These are phyloP conservation scores for Corymbia calophylla DNA, from an alignment of 441 rosid species.

Conservation along the genomic window DNA sequence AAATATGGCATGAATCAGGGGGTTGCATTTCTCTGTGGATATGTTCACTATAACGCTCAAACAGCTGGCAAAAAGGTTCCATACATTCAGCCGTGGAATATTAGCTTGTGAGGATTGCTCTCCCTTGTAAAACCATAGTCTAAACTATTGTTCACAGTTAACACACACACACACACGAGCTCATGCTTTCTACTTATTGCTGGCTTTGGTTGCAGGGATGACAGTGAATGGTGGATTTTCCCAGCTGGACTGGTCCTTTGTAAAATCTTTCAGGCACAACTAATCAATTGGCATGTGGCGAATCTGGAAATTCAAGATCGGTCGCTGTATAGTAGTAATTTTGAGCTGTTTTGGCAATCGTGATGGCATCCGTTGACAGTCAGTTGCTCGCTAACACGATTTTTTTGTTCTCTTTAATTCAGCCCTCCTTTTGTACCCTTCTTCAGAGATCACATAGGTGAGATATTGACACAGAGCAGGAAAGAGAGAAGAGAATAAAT, in stretches of 20 bases:
- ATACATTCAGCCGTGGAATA: constrained; percentile 88
- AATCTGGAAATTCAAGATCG: constrained; percentile 99
- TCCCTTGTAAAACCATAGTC: background rate
- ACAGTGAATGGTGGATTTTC: constrained; percentile 99
- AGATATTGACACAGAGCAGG: constrained; percentile 21
- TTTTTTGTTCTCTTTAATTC: background rate
- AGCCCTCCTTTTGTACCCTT: background rate
- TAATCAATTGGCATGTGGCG: constrained; percentile 91
- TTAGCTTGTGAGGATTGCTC: constrained; percentile 72
- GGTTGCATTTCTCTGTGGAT: constrained; percentile 93
- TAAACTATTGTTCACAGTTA: background rate
- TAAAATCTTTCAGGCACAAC: constrained; percentile 90
- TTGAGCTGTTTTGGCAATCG: constrained; percentile 95
- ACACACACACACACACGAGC: background rate
- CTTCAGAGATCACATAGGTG: constrained; percentile 1
- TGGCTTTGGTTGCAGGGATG: constrained; percentile 69
- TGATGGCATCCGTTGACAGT: constrained; percentile 21
- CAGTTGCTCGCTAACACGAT: background rate
- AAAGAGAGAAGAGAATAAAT: background rate
- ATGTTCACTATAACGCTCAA: constrained; percentile 55
- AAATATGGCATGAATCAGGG: constrained; percentile 29
- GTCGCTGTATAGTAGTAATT: constrained; percentile 88
- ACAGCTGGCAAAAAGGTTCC: constrained; percentile 62
- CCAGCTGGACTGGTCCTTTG: constrained; percentile 94
- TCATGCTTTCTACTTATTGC: background rate